A percentile compares a stretch with the other conserved stretches of the same genome.
phyloP scores from a whole-genome alignment of 1,284 basidiomycete genomes.

The Rhodotorula sp. region DNA sequence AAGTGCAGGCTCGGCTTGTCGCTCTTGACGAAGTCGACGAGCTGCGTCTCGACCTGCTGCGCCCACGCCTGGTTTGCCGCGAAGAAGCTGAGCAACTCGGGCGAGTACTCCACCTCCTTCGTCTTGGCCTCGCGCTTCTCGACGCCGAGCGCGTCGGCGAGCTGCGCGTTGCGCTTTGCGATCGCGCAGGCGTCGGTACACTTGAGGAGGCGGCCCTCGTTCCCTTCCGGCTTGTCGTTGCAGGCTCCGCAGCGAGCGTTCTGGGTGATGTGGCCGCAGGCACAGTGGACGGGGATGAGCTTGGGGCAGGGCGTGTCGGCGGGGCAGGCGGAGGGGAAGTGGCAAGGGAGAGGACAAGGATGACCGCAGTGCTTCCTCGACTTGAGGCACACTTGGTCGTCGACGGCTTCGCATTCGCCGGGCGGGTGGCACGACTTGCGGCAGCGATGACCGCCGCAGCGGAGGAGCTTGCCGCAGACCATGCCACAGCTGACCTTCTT shows the following conservation, averaged over 20 bases:
- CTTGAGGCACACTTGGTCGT: constrained; percentile 70
- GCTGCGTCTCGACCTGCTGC: constrained; percentile 23
- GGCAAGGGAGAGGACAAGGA: constrained; percentile 69
- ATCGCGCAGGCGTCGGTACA: constrained; percentile 66
- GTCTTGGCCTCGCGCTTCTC: constrained; percentile 47
- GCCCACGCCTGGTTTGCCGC: constrained; percentile 27
- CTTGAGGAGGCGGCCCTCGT: constrained; percentile 57
- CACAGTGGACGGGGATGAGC: constrained; percentile 59
- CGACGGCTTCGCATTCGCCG: constrained; percentile 73
- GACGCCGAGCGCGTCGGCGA: constrained; percentile 87
- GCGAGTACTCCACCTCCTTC: constrained; percentile 34
- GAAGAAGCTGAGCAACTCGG: constrained; percentile 21
- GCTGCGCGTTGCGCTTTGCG: constrained; percentile 75
- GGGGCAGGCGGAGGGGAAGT: constrained; percentile 77
- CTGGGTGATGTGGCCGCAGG: constrained; percentile 75
- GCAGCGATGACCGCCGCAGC: constrained; percentile 83
- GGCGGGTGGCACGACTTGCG: constrained; percentile 69
- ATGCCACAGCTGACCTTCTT: constrained; percentile 77
- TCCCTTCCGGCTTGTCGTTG: constrained; percentile 54
- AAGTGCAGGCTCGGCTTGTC: constrained; percentile 41
- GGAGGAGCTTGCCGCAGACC: constrained; percentile 69
- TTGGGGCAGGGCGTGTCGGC: constrained; percentile 72
- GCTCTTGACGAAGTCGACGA: constrained; percentile 34
- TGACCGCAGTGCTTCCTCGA: constrained; percentile 70
- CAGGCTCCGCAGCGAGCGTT: constrained; percentile 66